Evolutionary conservation across 208 protist genomes (phyloP).

Genomic region (Porcisia deanei): DNA sequence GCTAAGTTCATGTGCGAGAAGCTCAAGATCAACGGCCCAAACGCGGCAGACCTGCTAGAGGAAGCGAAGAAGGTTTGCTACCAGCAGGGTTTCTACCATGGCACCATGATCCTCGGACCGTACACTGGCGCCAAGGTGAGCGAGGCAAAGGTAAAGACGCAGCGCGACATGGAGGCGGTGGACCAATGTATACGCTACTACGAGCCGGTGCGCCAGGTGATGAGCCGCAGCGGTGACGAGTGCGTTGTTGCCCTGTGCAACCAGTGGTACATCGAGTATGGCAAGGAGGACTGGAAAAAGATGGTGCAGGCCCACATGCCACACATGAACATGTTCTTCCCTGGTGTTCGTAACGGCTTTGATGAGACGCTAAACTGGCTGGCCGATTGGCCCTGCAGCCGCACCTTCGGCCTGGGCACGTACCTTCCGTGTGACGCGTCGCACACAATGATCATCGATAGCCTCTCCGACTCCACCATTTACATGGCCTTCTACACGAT

Average conservation of each 20-base stretch:
- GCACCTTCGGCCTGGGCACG: slow-evolving; percentile 99
- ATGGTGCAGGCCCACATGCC: slow-evolving; percentile 85
- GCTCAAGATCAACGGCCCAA: slow-evolving; percentile 96
- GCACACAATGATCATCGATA: slow-evolving; percentile 98
- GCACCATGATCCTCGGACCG: slow-evolving; percentile 86
- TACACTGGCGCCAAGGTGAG: slow-evolving; percentile 85
- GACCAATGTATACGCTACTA: slow-evolving; percentile 93
- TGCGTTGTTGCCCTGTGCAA: slow-evolving; percentile 99
- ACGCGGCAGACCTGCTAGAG: slow-evolving; percentile 95
- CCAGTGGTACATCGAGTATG: slow-evolving; percentile 99
- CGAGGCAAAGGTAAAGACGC: slow-evolving; percentile 95
- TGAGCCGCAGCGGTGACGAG: slow-evolving; percentile 98
- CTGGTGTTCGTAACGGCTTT: slow-evolving; percentile 94
- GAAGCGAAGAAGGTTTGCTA: slow-evolving; percentile 98
- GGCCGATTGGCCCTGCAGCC: slow-evolving; percentile 99
- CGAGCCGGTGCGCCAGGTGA: slow-evolving; percentile 97
- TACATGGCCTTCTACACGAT: slow-evolving; percentile 99
- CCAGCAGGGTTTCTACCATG: slow-evolving; percentile 98
- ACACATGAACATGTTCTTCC: slow-evolving; percentile 94
- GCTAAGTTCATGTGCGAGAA: slow-evolving; percentile 95
- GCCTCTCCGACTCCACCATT: slow-evolving; percentile 99
- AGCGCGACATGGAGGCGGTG: slow-evolving; percentile 73
- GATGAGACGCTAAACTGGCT: slow-evolving; percentile 97
- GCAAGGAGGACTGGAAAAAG: slow-evolving; percentile 96
- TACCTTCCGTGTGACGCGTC: slow-evolving; percentile 95